Base-by-base conservation (phyloP, 75 land plant species). In the Cryptomeria japonica region DNA sequence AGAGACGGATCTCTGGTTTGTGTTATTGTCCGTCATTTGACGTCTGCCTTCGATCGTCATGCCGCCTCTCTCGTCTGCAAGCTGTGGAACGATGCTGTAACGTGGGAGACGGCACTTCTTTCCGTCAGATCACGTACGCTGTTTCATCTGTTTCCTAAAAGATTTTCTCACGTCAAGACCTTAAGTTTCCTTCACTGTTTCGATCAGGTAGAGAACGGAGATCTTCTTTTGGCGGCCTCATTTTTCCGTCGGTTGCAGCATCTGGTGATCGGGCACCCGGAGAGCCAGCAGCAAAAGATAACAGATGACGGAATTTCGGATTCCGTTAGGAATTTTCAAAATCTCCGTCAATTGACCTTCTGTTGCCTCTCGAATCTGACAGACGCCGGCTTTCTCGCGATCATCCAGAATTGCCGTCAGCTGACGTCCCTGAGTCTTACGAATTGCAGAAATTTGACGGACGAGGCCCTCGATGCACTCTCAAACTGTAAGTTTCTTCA, bases 1-100 rank as follows among this genome's bases (percentile, higher is more conserved):
- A 42, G 31, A 46, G 34, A 80, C 84, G 84, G 84, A 25, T 6
- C 14, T 82, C 51, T 91, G 46, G 91, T 91, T 28, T 76, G 88
- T 3, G 83, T 25, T 2, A 91, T 91, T 32, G 73, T 91, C 55
- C 51, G 77, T 53, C 51, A 36, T 11, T 70, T 89, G 18, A 68
- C 53, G 18, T 72, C 84, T 80, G 70, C 68, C 10, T 31, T 47
- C 14, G 92, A 89, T 18, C 73, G 91, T 11, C 88, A 86, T n/a
- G 70, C 90, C 16, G 91, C 91, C 36, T 85, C 91, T 5, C 72
- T 91, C 9, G 92, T 91, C 16, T 90, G 89, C 92, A 86, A 86
- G 75, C 68, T 90, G 28, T 91, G 92, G 92, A 89, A 90, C 18
- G 89, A 91, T 5, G 89, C 89, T 14, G 89, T 87, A 18, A 86